Conservation (phyloP, 805 yeast genomes). For the fission yeast (Schizosaccharomyces pombe) region DNA sequence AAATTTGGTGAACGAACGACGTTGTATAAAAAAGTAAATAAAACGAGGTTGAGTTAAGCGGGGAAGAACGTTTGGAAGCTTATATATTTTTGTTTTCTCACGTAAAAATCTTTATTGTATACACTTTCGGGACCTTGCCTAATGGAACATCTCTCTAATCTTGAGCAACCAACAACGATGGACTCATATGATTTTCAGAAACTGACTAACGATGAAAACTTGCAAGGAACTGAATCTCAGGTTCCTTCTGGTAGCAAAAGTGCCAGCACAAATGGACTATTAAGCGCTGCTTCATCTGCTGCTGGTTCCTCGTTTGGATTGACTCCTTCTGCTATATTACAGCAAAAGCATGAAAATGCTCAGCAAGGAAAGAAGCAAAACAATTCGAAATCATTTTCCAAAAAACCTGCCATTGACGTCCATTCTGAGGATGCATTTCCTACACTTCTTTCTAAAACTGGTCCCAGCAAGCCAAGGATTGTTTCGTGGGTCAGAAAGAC, state of each 20-base stretch:
- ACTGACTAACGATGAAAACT: too few relatives aligned
- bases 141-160: background rate
- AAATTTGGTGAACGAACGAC: too few relatives aligned
- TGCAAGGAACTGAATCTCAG: too few relatives aligned
- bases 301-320: too few relatives aligned
- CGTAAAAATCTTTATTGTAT: background rate
- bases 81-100: background rate
- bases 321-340: background rate
- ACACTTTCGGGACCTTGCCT: slow-evolving; percentile 1
- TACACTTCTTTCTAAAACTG: background rate
- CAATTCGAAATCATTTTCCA: background rate
- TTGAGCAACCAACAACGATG: background rate
- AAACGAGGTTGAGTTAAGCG: too few relatives aligned
- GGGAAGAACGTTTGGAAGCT: too few relatives aligned
- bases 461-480: background rate
- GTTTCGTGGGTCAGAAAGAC: background rate
- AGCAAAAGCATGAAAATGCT: background rate
- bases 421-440: slow-evolving; percentile 1
- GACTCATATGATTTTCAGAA: too few relatives aligned
- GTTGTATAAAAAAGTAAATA: too few relatives aligned
- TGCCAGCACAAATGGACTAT: too few relatives aligned
- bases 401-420: background rate
- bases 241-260: too few relatives aligned
- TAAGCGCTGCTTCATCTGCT: too few relatives aligned
- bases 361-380: background rate